A percentile compares a stretch with the other conserved stretches of the same genome.
These are phyloP conservation scores for Suhomyces maxii DNA, from an alignment of 1,139 yeast species.

Conservation along the genomic window DNA sequence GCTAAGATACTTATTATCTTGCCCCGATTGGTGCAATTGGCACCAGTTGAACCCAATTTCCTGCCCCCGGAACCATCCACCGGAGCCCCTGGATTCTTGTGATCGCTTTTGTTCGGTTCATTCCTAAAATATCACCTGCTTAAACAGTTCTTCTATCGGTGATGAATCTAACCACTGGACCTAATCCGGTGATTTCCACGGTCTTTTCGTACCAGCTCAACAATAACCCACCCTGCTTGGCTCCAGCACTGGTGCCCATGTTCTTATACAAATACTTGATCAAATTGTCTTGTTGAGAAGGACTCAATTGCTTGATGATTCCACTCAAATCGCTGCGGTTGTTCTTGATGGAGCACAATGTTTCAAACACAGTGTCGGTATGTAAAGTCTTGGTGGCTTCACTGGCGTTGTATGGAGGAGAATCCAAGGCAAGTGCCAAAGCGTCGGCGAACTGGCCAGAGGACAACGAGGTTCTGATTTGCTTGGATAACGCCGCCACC, in stretches of 20 bases:
- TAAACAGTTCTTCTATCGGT: constrained; percentile 82
- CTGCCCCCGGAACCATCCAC: too few relatives aligned
- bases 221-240: constrained; percentile 83
- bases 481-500: constrained; percentile 54
- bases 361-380: constrained; percentile 64
- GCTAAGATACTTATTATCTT: too few relatives aligned
- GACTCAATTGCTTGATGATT: constrained; percentile 57
- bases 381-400: constrained; percentile 53
- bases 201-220: constrained; percentile 93
- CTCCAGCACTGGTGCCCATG: constrained; percentile 75
- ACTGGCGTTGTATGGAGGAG: constrained; percentile 83
- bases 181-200: constrained; percentile 80
- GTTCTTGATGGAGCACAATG: constrained; percentile 72
- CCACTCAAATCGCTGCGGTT: constrained; percentile 56
- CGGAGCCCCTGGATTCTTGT: too few relatives aligned
- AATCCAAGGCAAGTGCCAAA: constrained; percentile 58
- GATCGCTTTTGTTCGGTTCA: too few relatives aligned
- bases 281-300: constrained; percentile 73
- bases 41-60: too few relatives aligned
- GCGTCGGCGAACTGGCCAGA: constrained; percentile 75
- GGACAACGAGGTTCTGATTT: constrained; percentile 62
- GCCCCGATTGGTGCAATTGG: too few relatives aligned
- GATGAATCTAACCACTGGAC: constrained; percentile 82
- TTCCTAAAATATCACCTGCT: not conserved
- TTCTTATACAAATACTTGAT: constrained; percentile 85